phyloP scores from a whole-genome alignment of 1,139 yeast genomes.

The Meyerozyma smithsonii region DNA sequence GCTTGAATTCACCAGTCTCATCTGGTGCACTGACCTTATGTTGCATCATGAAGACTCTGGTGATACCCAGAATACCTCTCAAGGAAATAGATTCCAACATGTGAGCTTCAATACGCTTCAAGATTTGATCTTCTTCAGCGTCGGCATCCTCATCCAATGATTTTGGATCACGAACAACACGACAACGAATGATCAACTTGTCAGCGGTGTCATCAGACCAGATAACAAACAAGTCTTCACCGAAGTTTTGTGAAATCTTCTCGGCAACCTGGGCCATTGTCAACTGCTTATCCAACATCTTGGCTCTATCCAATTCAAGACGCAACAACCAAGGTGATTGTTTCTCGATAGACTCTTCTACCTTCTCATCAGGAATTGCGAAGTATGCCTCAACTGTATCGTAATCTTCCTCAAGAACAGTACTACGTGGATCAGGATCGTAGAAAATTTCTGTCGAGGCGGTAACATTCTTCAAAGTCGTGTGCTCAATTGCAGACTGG shows the following conservation, averaged over 20 bases:
- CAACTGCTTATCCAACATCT: constrained; percentile 95
- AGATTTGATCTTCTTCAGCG: constrained; percentile 94
- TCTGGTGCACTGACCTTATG: constrained; percentile 79
- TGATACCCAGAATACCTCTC: constrained; percentile 93
- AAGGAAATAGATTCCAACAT: constrained; percentile 93
- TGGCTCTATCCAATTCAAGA: constrained; percentile 95
- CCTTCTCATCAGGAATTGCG: constrained; percentile 96
- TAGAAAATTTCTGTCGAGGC: constrained; percentile 96
- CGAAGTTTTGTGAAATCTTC: constrained; percentile 88
- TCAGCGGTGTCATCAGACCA: constrained; percentile 99
- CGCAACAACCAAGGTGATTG: constrained; percentile 98
- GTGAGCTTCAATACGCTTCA: constrained; percentile 91
- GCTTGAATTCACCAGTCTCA: constrained; percentile 78
- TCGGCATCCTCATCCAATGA: constrained; percentile 89
- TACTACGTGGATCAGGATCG: constrained; percentile 96
- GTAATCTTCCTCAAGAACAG: constrained; percentile 93
- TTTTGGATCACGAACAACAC: constrained; percentile 97
- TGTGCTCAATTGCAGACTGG: constrained; percentile 95
- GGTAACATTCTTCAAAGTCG: constrained; percentile 90
- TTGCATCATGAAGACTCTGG: constrained; percentile 92
- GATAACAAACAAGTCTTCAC: constrained; percentile 91
- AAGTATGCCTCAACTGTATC: constrained; percentile 97
- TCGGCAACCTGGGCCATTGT: constrained; percentile 99
- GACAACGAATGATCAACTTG: constrained; percentile 93
- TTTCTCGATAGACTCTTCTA: constrained; percentile 85